Evolutionary conservation across 2,329 filamentous ascomycete genomes (phyloP), one percentile per base, ranked within the genome.

Genomic region (Penicillium sp.): DNA sequence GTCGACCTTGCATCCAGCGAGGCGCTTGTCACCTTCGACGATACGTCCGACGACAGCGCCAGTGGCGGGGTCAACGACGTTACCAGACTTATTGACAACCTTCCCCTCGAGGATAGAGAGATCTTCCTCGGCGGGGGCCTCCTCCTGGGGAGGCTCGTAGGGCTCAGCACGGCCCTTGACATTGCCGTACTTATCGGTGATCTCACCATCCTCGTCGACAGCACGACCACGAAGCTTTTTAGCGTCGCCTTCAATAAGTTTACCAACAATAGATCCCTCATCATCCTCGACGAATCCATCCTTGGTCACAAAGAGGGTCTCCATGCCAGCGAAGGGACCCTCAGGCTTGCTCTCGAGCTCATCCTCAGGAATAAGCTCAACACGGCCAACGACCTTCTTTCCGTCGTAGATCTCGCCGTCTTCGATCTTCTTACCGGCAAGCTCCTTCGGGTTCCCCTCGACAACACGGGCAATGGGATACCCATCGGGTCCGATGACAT

Each of bases 191-290:
- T 86, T 87, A 78, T 94, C 91, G 55, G 89, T 80, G 33, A 95
- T 86, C 56, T 94, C 90, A 38, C 91, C 91, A 61, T 95, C 90
- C 60, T 91, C 87, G 56, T 94, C 91, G 19, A 94, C 90, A 9
- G 80, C 68, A 46, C 90, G 87, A 16, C 91, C 91, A 38, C 87
- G 84, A 1, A 95, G 82, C 50, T 81, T 78, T 81, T 91, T 91
- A 36, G 82, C 72, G 53, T 95, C 88, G 3, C 90, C 91, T 46
- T 86, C 84, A 4, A 83, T 79, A 39, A 93, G 81, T 41, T 87
- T 81, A 23, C 91, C 91, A 47, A 94, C 89, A 25, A 89, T 81
- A 60, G 89, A 85, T 36, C 88, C 90, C 81, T 96, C 81, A 82
- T 87, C 72, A 84, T 96, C 82, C 80, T 96, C 80, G 55, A 85